Evolutionary conservation across 768 basidiomycete genomes (phyloP), one percentile per base, ranked within the genome.

Genomic region (Pisolithus marmoratus): DNA sequence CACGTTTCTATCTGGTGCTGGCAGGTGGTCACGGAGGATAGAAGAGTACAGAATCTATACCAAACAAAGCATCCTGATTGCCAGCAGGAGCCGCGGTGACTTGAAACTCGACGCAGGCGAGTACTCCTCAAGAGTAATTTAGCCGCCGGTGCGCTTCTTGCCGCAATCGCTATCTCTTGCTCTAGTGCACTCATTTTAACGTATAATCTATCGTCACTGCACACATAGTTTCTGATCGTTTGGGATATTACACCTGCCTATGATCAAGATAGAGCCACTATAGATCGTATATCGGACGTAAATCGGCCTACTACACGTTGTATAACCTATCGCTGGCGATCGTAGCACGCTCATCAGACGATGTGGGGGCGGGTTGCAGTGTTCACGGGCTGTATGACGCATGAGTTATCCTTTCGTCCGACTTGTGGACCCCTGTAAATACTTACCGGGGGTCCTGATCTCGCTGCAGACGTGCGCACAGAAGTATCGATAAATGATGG

Each of bases 1-100:
- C 58, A 24, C 14, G 17, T 17, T 11, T 2, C 6, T n/a, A 20
- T 52, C 54, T 6, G 60, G 38, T 43, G 14, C 29, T 29, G 7
- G 14, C 26, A 70, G 69, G 58, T 72, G 14, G 58, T 71, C 0
- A 72, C 70, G 17, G 70, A 70, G 19, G 50, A 69, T 50, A 61
- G 68, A 24, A 68, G 63, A 27, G 72, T 70, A 49, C 69, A 70
- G 8, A 70, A 70, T 29, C 8, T 70, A 37, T 71, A 70, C 51
- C 69, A 72, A 40, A 65, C 60, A 49, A 49, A 55, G 12, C 65
- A 72, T 48, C 60, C 68, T 34, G 70, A 71, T 34, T 72, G 69
- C 38, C 56, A 56, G 56, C 56, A 51, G 46, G 41, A 55, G n/a
- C 61, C 54, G 54, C 63, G 48, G 52, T 24, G 19, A 43, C 45